phyloP scores from a whole-genome alignment of 805 yeast species.

The Starmerella geochares region DNA sequence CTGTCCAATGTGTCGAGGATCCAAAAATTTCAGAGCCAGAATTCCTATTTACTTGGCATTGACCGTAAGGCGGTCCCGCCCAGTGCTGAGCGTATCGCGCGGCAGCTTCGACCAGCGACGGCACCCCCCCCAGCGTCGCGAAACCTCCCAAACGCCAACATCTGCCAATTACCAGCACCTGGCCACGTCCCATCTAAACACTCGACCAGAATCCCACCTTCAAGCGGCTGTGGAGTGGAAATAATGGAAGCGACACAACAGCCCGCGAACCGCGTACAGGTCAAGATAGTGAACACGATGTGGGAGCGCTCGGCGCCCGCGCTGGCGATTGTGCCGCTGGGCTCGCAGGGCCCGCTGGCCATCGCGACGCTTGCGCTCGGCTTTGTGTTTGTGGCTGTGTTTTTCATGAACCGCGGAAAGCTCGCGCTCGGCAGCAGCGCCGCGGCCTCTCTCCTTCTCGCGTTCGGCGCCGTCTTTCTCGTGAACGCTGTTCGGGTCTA shows the following conservation, averaged over 20 bases:
- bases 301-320: constrained; percentile 20
- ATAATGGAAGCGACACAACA: not conserved
- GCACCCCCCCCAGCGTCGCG: too few relatives aligned
- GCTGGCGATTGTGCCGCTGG: constrained; percentile 24
- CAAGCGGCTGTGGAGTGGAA: not conserved
- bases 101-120: not conserved
- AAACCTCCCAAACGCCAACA: too few relatives aligned
- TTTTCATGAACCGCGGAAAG: constrained; percentile 21
- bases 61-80: not conserved
- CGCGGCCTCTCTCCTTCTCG: constrained; percentile 31
- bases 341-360: constrained; percentile 25
- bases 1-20: not conserved
- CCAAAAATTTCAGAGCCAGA: not conserved
- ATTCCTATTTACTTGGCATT: not conserved
- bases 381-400: constrained; percentile 23
- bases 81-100: not conserved
- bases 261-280: not conserved
- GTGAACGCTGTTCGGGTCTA: constrained; percentile 41
- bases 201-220: too few relatives aligned
- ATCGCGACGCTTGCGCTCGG: constrained; percentile 16
- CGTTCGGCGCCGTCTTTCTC: constrained; percentile 35
- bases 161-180: too few relatives aligned
- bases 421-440: constrained; percentile 25
- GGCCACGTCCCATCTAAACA: too few relatives aligned
- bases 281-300: constrained; percentile 8